These are phyloP conservation scores for Astrephomene gubernaculifera DNA, from an alignment of 139 green algal genomes.

Conservation along the genomic window DNA sequence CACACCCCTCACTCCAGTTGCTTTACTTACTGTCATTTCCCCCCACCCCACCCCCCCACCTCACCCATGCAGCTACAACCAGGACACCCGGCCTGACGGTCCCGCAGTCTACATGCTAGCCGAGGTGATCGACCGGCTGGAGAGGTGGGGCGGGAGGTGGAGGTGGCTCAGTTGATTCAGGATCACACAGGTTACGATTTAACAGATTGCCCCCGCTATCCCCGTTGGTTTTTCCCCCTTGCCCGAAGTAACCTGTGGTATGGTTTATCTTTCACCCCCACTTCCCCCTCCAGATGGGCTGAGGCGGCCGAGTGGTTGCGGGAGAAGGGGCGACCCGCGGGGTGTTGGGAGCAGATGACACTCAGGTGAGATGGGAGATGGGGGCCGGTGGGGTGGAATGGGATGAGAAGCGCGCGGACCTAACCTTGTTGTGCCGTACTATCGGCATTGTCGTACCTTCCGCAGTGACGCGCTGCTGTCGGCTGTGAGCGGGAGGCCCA, in stretches of 20 bases:
- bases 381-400: too few species aligned
- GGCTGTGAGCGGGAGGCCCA: not conserved
- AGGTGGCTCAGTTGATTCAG: too few species aligned
- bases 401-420: too few species aligned
- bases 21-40: not conserved
- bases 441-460: not conserved
- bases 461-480: not conserved
- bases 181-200: too few species aligned
- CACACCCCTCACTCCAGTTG: not conserved
- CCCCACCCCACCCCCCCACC: not conserved
- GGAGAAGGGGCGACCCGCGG: not conserved
- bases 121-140: not conserved
- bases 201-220: too few species aligned
- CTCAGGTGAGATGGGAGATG: not conserved
- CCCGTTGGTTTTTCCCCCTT: too few species aligned
- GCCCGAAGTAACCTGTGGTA: too few species aligned
- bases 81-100: not conserved
- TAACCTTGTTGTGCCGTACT: too few species aligned
- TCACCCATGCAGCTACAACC: not conserved
- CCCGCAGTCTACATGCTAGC: not conserved
- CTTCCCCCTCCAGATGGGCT: not conserved
- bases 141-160: not conserved
- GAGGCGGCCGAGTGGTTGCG: not conserved
- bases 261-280: not conserved
- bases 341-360: conserved; percentile 3